Conservation (phyloP, 805 yeast genomes). For the Wickerhamomyces xylosicus region DNA sequence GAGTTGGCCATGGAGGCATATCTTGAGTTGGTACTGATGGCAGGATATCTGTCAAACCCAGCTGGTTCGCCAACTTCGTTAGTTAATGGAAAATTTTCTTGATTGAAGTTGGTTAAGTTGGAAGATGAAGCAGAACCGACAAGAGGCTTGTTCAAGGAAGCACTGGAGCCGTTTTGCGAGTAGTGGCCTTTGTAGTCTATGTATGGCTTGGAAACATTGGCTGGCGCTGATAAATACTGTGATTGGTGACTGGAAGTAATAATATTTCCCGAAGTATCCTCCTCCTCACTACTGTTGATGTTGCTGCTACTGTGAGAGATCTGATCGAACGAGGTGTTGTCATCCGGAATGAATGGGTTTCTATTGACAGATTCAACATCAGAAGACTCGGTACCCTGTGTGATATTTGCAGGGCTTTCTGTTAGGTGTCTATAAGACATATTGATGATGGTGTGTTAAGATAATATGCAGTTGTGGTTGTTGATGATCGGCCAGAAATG, state of each 20-base stretch:
- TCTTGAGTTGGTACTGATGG: constrained; percentile 39
- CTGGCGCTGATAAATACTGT: too few species aligned
- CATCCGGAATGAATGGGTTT: constrained; percentile 21
- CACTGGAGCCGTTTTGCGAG: constrained; percentile 29
- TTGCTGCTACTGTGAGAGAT: constrained; percentile 10
- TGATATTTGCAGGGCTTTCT: constrained; percentile 15
- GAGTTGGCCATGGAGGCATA: constrained; percentile 41
- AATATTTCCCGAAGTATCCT: not conserved
- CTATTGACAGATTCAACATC: constrained; percentile 14
- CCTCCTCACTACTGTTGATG: constrained; percentile 13
- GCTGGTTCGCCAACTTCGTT: constrained; percentile 31
- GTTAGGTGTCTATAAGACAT: constrained; percentile 23
- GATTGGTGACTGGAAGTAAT: not conserved
- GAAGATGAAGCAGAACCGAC: constrained; percentile 15
- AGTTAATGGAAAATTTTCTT: constrained; percentile 3
- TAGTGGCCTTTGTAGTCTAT: constrained; percentile 32
- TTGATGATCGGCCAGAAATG: too few species aligned
- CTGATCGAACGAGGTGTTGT: constrained; percentile 16
- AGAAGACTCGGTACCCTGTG: constrained; percentile 13
- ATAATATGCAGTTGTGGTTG: too few species aligned
- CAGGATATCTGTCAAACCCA: constrained; percentile 62
- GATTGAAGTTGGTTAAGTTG: constrained; percentile 11
- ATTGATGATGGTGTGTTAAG: too few species aligned
- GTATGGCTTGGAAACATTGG: constrained; percentile 22
- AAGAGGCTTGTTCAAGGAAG: constrained; percentile 18